Percentiles rank a stretch among this genome's conserved stretches.
These are phyloP conservation scores for Penicillium glabrum DNA, from an alignment of 2,329 filamentous ascomycete species.

Conservation along the genomic window DNA sequence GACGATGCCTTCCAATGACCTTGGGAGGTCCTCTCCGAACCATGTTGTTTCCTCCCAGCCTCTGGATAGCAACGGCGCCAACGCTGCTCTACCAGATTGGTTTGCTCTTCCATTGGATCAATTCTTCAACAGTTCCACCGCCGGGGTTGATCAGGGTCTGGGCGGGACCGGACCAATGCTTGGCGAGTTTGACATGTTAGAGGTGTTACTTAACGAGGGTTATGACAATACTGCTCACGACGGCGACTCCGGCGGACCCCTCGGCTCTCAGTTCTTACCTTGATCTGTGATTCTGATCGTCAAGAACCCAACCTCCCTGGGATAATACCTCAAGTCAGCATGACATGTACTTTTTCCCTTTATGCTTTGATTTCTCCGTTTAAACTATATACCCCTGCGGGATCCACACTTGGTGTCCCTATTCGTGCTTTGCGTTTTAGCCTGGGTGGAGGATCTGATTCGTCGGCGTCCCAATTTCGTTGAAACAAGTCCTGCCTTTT, in stretches of 20 bases:
- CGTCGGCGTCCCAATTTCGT: slow-evolving; percentile 8
- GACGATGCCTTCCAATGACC: slow-evolving; percentile 30
- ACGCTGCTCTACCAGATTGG: slow-evolving; percentile 53
- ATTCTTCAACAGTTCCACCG: slow-evolving; percentile 52
- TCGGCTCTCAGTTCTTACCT: slow-evolving; percentile 30
- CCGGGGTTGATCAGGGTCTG: slow-evolving; percentile 51
- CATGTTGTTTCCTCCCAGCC: slow-evolving; percentile 30
- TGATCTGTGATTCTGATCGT: slow-evolving; percentile 5
- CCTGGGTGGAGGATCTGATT: slow-evolving; percentile 4
- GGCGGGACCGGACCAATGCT: slow-evolving; percentile 64
- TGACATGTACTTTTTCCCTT: slow-evolving; percentile 2
- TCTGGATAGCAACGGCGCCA: slow-evolving; percentile 26
- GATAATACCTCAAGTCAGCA: background rate
- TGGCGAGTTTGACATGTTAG: slow-evolving; percentile 53
- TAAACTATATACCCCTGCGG: slow-evolving; percentile 21
- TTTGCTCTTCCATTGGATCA: slow-evolving; percentile 62
- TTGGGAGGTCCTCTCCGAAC: slow-evolving; percentile 29
- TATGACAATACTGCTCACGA: slow-evolving; percentile 33
- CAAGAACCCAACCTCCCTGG: background rate
- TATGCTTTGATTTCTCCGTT: slow-evolving; percentile 1
- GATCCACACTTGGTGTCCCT: slow-evolving; percentile 11
- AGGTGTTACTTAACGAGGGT: slow-evolving; percentile 46
- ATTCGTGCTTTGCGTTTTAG: background rate
- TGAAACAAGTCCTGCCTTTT: slow-evolving; percentile 12
- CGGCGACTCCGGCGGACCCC: slow-evolving; percentile 14